phyloP scores from a whole-genome alignment of 1,139 yeast species.

The Hansenula lynferdii region DNA sequence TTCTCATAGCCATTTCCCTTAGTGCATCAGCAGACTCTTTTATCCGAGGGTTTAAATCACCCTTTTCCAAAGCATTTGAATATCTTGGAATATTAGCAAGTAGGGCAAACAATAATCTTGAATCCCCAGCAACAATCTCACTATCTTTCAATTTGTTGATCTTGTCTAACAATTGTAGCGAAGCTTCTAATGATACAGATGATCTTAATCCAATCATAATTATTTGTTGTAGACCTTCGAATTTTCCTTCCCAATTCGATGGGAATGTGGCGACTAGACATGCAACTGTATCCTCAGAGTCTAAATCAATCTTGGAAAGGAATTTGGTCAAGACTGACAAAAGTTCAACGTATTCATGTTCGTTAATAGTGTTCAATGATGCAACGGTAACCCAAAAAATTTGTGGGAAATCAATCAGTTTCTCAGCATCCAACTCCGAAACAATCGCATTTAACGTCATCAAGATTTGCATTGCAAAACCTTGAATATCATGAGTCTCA shows the following conservation, averaged over 20 bases:
- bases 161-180: conserved; percentile 69
- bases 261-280: conserved; percentile 87
- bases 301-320: conserved; percentile 80
- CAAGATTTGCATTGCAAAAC: conserved; percentile 93
- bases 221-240: conserved; percentile 80
- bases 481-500: conserved; percentile 84
- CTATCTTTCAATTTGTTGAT: conserved; percentile 65
- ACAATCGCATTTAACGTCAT: conserved; percentile 94
- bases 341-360: conserved; percentile 88
- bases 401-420: conserved; percentile 85
- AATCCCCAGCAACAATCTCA: conserved; percentile 70
- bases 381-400: conserved; percentile 96
- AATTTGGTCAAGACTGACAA: conserved; percentile 77
- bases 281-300: conserved; percentile 79
- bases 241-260: conserved; percentile 91
- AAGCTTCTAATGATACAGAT: conserved; percentile 71
- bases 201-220: conserved; percentile 83
- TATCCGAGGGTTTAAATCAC: conserved; percentile 46
- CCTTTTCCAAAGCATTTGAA: conserved; percentile 67
- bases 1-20: conserved; percentile 54
- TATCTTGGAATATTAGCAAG: conserved; percentile 81
- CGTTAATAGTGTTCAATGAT: conserved; percentile 83
- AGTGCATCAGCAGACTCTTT: conserved; percentile 55
- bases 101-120: conserved; percentile 65
- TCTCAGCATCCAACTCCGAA: conserved; percentile 75